Base-by-base conservation (phyloP, 306 rosid genomes). In the Acacia acuminata region DNA sequence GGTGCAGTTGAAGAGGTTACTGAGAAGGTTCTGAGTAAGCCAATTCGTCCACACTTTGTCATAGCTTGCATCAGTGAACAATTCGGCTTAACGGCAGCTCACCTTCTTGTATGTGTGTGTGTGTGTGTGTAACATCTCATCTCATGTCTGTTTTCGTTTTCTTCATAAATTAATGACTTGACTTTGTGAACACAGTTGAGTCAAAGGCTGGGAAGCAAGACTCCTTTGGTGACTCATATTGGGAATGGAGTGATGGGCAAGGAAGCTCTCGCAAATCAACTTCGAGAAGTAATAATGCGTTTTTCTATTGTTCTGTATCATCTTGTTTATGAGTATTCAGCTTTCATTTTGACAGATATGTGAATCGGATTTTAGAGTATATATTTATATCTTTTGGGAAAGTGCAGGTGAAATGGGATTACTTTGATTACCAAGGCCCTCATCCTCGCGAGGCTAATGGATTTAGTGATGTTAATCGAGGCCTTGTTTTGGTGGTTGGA, bases 31-130 rank as follows among this genome's bases (percentile, higher is more conserved):
- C 83, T 91, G 0, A 60, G 83, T 15, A 81, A 84, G 73, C 91
- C 94, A 7, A 91, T 89, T 63, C 87, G 91, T 13, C 92, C 94
- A 10, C 84, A 91, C 66, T 91, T 88, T 25, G 82, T 76, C 60
- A 42, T 87, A 34, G 84, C 87, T 63, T 87, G 71, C 75, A 56
- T 84, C 8, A 77, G 83, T n/a, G 73, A 55, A 34, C 58, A 79
- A 48, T 76, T 70, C 12, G 80, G 76, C 81, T 66, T 82, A 80
- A 69, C 32, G 55, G 75, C n/a, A 27, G 70, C 80, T 66, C 82
- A 80, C 48, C 5, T 15, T 14, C 80, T 76, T 45, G 85, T 80
- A 80, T 22, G 3, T 73, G 7, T 15, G 9, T 7, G 17, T 10
- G 8, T 10, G 7, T 10, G 8, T 14, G 11, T 48, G 5, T 6